Conservation (phyloP, 208 protist genomes). For the Leishmania tarentolae region DNA sequence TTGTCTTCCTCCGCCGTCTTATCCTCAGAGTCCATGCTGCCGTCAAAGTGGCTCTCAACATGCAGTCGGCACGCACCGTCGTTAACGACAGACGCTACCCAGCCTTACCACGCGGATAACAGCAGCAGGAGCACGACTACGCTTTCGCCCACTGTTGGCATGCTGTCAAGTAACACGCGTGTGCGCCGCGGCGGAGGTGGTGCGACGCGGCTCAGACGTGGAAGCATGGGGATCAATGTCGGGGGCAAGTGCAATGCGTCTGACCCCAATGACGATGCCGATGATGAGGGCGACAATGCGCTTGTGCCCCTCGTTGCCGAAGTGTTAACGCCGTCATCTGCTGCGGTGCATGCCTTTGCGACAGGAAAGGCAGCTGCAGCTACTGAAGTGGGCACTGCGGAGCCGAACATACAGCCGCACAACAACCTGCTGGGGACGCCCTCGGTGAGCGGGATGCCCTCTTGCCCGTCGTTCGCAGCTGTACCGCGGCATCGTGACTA, state of each 20-base stretch:
- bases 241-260: neutral
- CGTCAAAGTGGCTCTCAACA: neutral
- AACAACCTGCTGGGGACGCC: neutral
- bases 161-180: neutral
- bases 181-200: neutral
- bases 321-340: slow-evolving; percentile 2
- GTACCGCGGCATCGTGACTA: neutral
- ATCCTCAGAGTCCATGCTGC: neutral
- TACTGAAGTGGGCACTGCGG: neutral
- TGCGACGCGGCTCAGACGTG: neutral
- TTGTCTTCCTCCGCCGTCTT: slow-evolving; percentile 2
- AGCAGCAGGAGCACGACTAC: neutral
- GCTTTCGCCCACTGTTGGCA: neutral
- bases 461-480: neutral
- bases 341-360: neutral
- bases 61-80: neutral
- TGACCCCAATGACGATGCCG: neutral
- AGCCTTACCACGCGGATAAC: neutral
- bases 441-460: neutral
- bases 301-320: slow-evolving; percentile 28
- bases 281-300: slow-evolving; percentile 10
- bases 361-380: neutral
- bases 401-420: slow-evolving; percentile 1
- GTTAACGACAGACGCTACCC: neutral
- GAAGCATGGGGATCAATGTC: neutral